Evolutionary conservation across 805 yeast species (phyloP).

Genomic region (Metschnikowia noctiluminum): DNA sequence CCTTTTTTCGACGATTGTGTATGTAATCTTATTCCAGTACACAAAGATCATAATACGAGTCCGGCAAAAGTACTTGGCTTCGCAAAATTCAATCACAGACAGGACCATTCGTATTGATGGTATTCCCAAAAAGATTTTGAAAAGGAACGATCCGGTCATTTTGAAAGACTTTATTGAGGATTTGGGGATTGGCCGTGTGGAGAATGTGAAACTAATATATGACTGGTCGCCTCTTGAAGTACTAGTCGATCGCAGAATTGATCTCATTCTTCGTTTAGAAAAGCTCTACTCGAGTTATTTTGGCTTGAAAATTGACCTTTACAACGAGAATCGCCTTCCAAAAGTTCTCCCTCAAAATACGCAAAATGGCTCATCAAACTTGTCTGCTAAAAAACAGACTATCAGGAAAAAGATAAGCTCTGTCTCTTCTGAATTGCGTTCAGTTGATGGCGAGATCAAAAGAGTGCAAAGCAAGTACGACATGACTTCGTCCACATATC

Average conservation of each 20-base stretch:
- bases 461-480: slow-evolving; percentile 33
- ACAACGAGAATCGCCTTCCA: slow-evolving; percentile 31
- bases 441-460: slow-evolving; percentile 39
- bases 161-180: slow-evolving; percentile 51
- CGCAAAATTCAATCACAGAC: slow-evolving; percentile 58
- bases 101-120: slow-evolving; percentile 55
- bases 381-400: slow-evolving; percentile 10
- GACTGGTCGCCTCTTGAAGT: slow-evolving; percentile 42
- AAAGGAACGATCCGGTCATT: slow-evolving; percentile 35
- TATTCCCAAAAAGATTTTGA: slow-evolving; percentile 45
- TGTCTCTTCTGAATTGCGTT: slow-evolving; percentile 31
- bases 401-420: slow-evolving; percentile 30
- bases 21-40: slow-evolving; percentile 42
- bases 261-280: slow-evolving; percentile 36
- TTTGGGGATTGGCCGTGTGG: slow-evolving; percentile 54
- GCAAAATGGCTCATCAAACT: slow-evolving; percentile 11
- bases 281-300: slow-evolving; percentile 38
- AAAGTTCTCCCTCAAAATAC: slow-evolving; percentile 25
- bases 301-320: slow-evolving; percentile 42
- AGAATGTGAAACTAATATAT: slow-evolving; percentile 46
- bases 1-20: slow-evolving; percentile 47
- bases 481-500: slow-evolving; percentile 23
- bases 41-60: slow-evolving; percentile 49
- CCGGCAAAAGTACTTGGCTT: slow-evolving; percentile 55
- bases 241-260: slow-evolving; percentile 34